These are phyloP conservation scores for Fragaria iinumae DNA, from an alignment of 306 rosid species.

Conservation along the genomic window DNA sequence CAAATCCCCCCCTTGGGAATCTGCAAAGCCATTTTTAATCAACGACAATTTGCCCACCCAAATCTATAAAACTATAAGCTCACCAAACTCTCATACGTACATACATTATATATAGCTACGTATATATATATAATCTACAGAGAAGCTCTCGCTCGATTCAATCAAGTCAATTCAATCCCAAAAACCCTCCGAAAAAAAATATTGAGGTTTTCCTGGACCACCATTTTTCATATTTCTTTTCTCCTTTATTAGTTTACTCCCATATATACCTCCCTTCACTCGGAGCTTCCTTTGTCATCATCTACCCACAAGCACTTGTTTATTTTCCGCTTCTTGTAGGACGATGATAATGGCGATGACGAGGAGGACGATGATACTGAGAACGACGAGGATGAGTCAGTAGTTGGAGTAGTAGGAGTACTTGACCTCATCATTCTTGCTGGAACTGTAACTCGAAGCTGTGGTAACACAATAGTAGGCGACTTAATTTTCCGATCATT, in stretches of 20 bases:
- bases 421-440: slow-evolving; percentile 54
- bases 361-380: slow-evolving; percentile 47
- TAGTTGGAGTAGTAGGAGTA: slow-evolving; percentile 13
- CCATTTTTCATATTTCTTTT: slow-evolving; percentile 19
- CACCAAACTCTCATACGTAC: slow-evolving; percentile 49
- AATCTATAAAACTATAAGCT: slow-evolving; percentile 36
- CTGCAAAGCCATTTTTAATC: slow-evolving; percentile 58
- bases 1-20: slow-evolving; percentile 74
- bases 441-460: slow-evolving; percentile 56
- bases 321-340: slow-evolving; percentile 74
- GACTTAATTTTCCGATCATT: slow-evolving; percentile 37
- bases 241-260: slow-evolving; percentile 15
- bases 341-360: slow-evolving; percentile 44
- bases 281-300: slow-evolving; percentile 72
- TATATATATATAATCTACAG: slow-evolving; percentile 48
- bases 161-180: slow-evolving; percentile 52
- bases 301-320: slow-evolving; percentile 65
- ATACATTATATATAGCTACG: slow-evolving; percentile 25
- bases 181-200: slow-evolving; percentile 51
- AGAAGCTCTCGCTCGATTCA: slow-evolving; percentile 28
- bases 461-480: slow-evolving; percentile 55
- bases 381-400: slow-evolving; percentile 32
- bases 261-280: slow-evolving; percentile 30
- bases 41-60: slow-evolving; percentile 57
- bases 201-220: slow-evolving; percentile 68